Evolutionary conservation across 2,329 filamentous ascomycete genomes (phyloP), one percentile per base, ranked within the genome.

Genomic region (Claviceps fusiformis): DNA sequence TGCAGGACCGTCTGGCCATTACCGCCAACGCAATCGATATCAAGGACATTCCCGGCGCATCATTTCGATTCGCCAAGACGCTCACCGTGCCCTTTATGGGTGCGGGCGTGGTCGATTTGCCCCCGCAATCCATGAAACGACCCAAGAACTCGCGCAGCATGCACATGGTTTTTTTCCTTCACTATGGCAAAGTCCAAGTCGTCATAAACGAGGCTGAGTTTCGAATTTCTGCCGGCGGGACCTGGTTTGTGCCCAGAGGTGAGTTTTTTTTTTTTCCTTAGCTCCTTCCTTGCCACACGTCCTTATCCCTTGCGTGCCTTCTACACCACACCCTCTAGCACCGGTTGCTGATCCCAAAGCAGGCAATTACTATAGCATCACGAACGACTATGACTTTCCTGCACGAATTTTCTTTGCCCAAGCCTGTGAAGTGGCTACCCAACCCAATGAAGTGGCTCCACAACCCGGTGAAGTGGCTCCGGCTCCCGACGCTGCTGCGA

Each of bases 201-300:
- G 86, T 82, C 33, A 80, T 95, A 50, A 82, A 86, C 60, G 81
- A 87, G 60, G 86, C 80, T 29, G 75, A 78, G 58, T 97, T 98
- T 67, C 83, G 86, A 55, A 90, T 95, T 60, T 83, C 85, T 43
- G 89, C 87, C 62, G 91, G 92, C 45, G 92, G 92, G 54, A 86
- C 91, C 69, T 97, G 89, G 79, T 91, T 95, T 69, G 91, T 98
- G 58, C 93, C 93, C 29, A 82, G 92, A 82, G 92, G 92, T 96
- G 71, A 76, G 86, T 54, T 50, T 17, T 37, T 11, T 37, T 11
- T 13, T 15, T 24, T 11, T 15, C 2, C 2, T 9, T 19, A 1
- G 3, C 11, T 24, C 17, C 29, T 19, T 2, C 33, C 27, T 54
- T 31, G 41, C 24, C 44, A 29, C 52, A 9, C 17, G 33, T 56